phyloP scores from a whole-genome alignment of 1,139 yeast species.

The Candida albicans region DNA sequence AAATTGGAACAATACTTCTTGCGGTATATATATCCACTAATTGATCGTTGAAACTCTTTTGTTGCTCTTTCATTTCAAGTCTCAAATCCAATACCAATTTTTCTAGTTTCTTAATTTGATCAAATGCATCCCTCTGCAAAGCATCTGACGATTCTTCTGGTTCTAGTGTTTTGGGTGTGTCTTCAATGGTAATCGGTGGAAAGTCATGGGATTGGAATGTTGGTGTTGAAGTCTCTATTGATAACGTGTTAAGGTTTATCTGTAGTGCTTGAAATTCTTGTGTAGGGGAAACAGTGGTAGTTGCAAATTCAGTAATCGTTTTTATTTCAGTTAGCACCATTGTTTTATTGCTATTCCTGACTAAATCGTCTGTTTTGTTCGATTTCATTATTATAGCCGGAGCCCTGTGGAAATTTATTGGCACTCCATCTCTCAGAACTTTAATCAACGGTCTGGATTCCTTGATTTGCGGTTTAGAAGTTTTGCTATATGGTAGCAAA shows the following conservation, averaged over 20 bases:
- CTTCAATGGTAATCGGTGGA: not conserved
- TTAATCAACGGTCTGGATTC: slow-evolving; percentile 12
- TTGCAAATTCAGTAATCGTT: not conserved
- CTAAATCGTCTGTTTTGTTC: not conserved
- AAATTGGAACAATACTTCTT: too few species aligned
- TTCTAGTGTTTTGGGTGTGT: not conserved
- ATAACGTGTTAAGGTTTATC: too few species aligned
- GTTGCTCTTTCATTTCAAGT: slow-evolving; percentile 11
- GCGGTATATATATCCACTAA: slow-evolving; percentile 3
- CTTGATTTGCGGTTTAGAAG: slow-evolving; percentile 3
- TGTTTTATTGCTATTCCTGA: not conserved
- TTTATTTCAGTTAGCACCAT: not conserved
- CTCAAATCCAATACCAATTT: slow-evolving; percentile 9
- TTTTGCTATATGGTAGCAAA: slow-evolving; percentile 7
- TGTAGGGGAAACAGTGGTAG: not conserved
- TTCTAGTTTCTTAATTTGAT: slow-evolving; percentile 14
- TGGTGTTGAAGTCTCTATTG: too few species aligned
- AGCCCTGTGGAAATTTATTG: slow-evolving; percentile 10
- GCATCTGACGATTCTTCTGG: not conserved
- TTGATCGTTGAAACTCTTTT: slow-evolving; percentile 10
- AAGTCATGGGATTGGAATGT: too few species aligned
- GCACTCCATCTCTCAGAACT: slow-evolving; percentile 14
- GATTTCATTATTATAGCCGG: slow-evolving; percentile 1
- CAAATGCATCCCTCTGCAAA: slow-evolving; percentile 4
- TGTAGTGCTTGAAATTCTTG: not conserved